Conservation (phyloP, 176 grass and related monocot species). For the Hordeum marinum region DNA sequence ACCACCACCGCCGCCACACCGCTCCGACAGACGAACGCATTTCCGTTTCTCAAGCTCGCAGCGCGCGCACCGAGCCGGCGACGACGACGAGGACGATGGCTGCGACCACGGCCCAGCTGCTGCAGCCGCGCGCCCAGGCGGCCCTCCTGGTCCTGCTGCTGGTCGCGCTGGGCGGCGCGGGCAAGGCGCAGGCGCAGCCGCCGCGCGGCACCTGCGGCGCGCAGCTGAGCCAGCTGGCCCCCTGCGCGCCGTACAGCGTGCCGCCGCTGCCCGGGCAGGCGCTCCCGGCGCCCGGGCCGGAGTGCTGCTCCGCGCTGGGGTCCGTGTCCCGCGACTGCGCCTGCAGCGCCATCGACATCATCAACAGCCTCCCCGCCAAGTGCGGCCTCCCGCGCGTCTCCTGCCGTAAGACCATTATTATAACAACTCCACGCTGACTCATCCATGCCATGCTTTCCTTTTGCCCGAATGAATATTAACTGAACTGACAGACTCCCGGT, state of each 20-base stretch:
- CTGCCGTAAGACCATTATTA: constrained; percentile 37
- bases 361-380: constrained; percentile 71
- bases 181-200: neutral
- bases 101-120: neutral
- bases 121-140: neutral
- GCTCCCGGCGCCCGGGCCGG: constrained; percentile 29
- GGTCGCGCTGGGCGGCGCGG: neutral
- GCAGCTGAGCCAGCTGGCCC: constrained; percentile 50
- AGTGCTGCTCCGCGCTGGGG: constrained; percentile 67
- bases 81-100: neutral
- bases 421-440: too few species aligned
- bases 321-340: constrained; percentile 49
- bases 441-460: neutral
- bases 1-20: neutral
- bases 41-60: neutral
- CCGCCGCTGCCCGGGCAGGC: constrained; percentile 32
- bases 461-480: too few species aligned
- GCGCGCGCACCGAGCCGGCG: neutral
- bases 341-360: constrained; percentile 57
- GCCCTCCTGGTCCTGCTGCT: neutral
- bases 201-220: constrained; percentile 18
- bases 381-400: constrained; percentile 47
- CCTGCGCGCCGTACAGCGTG: constrained; percentile 57
- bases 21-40: neutral
- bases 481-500: neutral